Percentiles rank a stretch among this genome's conserved stretches.
Evolutionary conservation across 1,284 basidiomycete genomes (phyloP).

Genomic region (Meira nashicola): DNA sequence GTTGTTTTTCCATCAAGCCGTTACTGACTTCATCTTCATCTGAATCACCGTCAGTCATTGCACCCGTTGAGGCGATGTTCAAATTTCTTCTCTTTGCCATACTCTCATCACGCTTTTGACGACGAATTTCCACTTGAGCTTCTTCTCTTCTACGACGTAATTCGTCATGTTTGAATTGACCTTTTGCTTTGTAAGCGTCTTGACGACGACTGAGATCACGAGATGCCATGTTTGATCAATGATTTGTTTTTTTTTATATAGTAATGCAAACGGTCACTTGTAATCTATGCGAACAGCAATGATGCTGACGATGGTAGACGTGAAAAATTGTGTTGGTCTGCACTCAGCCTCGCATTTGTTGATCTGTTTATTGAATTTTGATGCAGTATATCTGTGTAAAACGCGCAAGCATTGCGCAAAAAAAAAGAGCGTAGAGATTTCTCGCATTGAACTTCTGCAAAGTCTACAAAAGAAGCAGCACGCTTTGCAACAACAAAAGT

Average conservation of each 20-base stretch:
- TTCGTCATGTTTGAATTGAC: conserved; percentile 51
- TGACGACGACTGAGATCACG: conserved; percentile 47
- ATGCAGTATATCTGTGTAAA: no score
- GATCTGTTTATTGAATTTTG: no score
- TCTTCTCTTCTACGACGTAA: conserved; percentile 50
- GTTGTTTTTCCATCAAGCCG: conserved; percentile 49
- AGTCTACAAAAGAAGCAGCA: no score
- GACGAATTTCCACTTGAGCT: conserved; percentile 52
- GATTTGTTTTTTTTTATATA: no score
- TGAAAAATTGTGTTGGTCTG: no score
- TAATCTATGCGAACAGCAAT: no score
- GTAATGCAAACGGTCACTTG: neutral
- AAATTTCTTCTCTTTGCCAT: conserved; percentile 52
- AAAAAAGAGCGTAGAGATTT: no score
- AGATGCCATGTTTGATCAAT: conserved; percentile 6
- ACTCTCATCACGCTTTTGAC: conserved; percentile 52
- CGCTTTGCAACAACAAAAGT: no score
- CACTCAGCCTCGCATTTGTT: no score
- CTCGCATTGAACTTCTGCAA: no score
- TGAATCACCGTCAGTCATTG: conserved; percentile 44
- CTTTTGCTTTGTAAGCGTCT: conserved; percentile 50
- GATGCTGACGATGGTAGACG: no score
- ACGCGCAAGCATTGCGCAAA: no score
- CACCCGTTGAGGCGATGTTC: conserved; percentile 27
- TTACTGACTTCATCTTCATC: conserved; percentile 42